Conservation (phyloP, 1,284 basidiomycete genomes). For the Leccinum ponderosum region DNA sequence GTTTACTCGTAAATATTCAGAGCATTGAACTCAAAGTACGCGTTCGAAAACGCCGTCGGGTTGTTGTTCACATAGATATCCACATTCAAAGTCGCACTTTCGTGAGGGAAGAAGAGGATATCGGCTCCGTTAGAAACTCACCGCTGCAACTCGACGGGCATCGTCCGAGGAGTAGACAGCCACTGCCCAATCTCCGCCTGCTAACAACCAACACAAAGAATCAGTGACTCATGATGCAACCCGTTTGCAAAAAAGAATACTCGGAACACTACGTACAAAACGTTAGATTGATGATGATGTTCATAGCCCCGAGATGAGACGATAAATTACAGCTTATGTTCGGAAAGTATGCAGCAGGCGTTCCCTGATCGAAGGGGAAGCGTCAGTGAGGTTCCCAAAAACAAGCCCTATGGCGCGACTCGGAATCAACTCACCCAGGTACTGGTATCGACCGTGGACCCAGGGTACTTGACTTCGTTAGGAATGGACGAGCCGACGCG, state of each 20-base stretch:
- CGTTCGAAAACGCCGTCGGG: slow-evolving; percentile 17
- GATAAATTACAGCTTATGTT: slow-evolving; percentile 17
- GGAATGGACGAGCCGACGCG: slow-evolving; percentile 19
- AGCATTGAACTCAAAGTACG: slow-evolving; percentile 31
- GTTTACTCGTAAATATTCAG: slow-evolving; percentile 22
- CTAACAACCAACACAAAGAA: background rate
- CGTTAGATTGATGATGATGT: slow-evolving; percentile 23
- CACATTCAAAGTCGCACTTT: background rate
- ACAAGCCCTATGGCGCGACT: too few species aligned
- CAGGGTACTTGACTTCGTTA: slow-evolving; percentile 4
- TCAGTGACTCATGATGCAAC: background rate
- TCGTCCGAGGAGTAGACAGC: slow-evolving; percentile 26
- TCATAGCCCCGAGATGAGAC: slow-evolving; percentile 21
- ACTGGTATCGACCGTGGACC: too few species aligned
- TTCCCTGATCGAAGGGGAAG: slow-evolving; percentile 13
- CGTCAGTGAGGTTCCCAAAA: background rate
- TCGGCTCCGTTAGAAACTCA: slow-evolving; percentile 18
- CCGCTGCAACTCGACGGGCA: slow-evolving; percentile 37
- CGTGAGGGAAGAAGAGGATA: background rate
- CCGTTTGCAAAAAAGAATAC: background rate
- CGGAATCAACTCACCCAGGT: background rate
- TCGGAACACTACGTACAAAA: slow-evolving; percentile 25
- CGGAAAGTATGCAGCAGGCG: slow-evolving; percentile 22
- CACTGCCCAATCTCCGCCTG: slow-evolving; percentile 47
- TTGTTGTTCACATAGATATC: slow-evolving; percentile 12